Conservation (phyloP, 176 grass and related monocot species). For the Lolium rigidum region DNA sequence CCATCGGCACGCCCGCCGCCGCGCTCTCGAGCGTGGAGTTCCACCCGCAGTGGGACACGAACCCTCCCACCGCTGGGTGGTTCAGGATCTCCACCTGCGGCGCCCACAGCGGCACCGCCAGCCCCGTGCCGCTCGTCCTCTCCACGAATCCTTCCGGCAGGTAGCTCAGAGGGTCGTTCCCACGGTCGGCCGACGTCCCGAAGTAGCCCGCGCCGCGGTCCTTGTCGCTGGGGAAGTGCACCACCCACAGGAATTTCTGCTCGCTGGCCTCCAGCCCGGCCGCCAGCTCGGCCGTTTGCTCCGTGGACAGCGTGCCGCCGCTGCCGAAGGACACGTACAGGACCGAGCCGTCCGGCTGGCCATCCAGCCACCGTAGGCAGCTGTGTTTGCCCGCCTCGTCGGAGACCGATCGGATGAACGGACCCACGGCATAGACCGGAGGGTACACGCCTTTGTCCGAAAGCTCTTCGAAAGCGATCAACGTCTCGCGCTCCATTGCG, state of each 20-base stretch:
- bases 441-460: conserved; percentile 42
- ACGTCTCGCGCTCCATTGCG: conserved; percentile 48
- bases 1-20: conserved; percentile 50
- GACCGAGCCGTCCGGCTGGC: conserved; percentile 63
- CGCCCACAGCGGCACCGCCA: conserved; percentile 49
- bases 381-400: background rate
- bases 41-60: conserved; percentile 64
- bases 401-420: conserved; percentile 14
- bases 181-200: background rate
- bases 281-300: conserved; percentile 59
- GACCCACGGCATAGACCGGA: conserved; percentile 56
- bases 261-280: conserved; percentile 67
- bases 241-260: conserved; percentile 72
- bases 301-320: conserved; percentile 52
- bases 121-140: conserved; percentile 33
- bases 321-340: conserved; percentile 77
- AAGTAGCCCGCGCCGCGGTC: conserved; percentile 26
- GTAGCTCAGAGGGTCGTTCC: conserved; percentile 29
- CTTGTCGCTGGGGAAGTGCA: conserved; percentile 49
- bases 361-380: conserved; percentile 73
- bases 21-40: conserved; percentile 62
- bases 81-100: conserved; percentile 57
- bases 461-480: conserved; percentile 37
- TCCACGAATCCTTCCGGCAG: conserved; percentile 42
- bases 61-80: conserved; percentile 49